Evolutionary conservation across 2,329 filamentous ascomycete genomes (phyloP).

Genomic region (Diplocarpon mali): DNA sequence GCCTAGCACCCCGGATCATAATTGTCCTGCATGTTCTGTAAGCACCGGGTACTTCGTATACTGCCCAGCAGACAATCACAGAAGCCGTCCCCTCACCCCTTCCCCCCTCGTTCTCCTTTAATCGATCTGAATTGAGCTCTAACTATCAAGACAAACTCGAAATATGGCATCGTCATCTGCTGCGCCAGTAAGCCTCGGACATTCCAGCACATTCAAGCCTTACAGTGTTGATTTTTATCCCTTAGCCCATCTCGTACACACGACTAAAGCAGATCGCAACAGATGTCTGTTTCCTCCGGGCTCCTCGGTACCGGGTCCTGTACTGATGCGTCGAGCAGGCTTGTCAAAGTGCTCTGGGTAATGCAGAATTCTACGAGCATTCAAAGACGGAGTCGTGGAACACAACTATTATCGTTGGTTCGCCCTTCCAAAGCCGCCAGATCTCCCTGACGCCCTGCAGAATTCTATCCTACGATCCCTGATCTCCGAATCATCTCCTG

Average conservation of each 20-base stretch:
- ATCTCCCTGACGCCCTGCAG: conserved; percentile 31
- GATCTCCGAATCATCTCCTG: conserved; percentile 61
- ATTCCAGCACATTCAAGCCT: background rate
- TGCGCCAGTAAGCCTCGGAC: conserved; percentile 19
- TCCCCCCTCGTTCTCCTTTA: background rate
- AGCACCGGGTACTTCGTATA: too few species aligned
- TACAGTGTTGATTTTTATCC: conserved; percentile 9
- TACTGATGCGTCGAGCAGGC: conserved; percentile 42
- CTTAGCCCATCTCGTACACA: conserved; percentile 62
- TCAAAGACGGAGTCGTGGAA: conserved; percentile 81
- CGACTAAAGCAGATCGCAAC: conserved; percentile 77
- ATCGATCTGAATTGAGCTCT: background rate
- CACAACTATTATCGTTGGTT: conserved; percentile 75
- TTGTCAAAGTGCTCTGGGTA: conserved; percentile 67
- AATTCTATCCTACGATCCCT: conserved; percentile 67
- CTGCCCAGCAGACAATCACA: background rate
- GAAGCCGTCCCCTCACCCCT: too few species aligned
- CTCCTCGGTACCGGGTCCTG: background rate
- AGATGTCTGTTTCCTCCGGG: conserved; percentile 45
- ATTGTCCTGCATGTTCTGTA: too few species aligned
- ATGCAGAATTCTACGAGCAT: conserved; percentile 76
- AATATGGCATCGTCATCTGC: conserved; percentile 22
- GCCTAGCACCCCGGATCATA: too few species aligned
- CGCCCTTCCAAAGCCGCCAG: conserved; percentile 1
- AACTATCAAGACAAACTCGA: background rate